Conservation (phyloP, 345 rosid species). For the Eucalyptus caleyi region DNA sequence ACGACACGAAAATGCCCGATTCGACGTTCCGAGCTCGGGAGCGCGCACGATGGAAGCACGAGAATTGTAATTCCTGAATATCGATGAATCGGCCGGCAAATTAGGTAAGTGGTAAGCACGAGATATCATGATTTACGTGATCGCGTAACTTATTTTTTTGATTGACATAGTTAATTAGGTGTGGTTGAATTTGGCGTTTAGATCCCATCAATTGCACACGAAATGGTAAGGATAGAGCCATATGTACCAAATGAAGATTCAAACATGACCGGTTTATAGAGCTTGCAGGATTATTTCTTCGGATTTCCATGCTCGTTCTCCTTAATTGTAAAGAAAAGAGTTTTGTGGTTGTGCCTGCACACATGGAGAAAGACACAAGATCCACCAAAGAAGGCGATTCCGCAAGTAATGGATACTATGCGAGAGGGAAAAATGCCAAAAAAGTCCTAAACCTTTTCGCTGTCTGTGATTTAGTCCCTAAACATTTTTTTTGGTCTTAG, state of each 20-base stretch:
- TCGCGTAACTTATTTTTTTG: not conserved
- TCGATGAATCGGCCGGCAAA: not conserved
- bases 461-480: too few relatives aligned
- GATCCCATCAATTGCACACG: not conserved
- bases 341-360: not conserved
- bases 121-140: not conserved
- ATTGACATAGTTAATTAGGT: not conserved
- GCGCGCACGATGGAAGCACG: not conserved
- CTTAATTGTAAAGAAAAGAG: not conserved
- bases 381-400: not conserved
- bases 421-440: not conserved
- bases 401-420: not conserved
- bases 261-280: not conserved
- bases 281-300: not conserved
- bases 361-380: not conserved
- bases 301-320: not conserved
- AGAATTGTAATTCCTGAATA: not conserved
- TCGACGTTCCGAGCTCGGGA: not conserved
- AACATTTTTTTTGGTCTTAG: too few relatives aligned
- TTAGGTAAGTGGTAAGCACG: not conserved
- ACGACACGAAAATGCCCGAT: not conserved
- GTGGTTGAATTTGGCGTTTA: not conserved
- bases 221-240: not conserved
- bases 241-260: not conserved
- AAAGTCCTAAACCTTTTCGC: too few relatives aligned